Evolutionary conservation across 192 early-diverging fungal species (phyloP).

Genomic region (Coemansia aciculifera): DNA sequence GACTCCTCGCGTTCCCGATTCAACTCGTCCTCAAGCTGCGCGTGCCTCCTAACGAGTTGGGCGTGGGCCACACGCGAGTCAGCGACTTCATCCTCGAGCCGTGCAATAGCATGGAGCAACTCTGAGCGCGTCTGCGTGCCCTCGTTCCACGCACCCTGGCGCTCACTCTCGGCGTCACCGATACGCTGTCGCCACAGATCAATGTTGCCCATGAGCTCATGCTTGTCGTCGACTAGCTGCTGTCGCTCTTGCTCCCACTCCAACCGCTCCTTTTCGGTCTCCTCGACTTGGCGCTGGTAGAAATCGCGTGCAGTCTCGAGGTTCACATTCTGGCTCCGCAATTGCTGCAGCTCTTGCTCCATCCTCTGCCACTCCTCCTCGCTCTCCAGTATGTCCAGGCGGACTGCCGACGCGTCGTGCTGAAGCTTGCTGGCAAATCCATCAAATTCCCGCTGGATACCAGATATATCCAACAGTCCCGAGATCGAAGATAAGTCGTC

Average conservation of each 20-base stretch:
- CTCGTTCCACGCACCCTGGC: slow-evolving; percentile 43
- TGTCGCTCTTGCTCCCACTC: slow-evolving; percentile 51
- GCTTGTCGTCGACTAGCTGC: slow-evolving; percentile 31
- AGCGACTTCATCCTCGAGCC: slow-evolving; percentile 30
- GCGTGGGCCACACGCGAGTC: slow-evolving; percentile 8
- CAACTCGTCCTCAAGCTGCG: neutral
- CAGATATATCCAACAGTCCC: slow-evolving; percentile 23
- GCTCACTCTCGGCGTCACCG: slow-evolving; percentile 41
- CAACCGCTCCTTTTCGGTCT: slow-evolving; percentile 22
- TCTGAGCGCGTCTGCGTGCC: slow-evolving; percentile 36
- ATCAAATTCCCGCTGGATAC: slow-evolving; percentile 38
- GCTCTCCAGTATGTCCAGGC: slow-evolving; percentile 35
- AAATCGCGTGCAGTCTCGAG: slow-evolving; percentile 31
- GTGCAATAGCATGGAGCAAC: slow-evolving; percentile 32
- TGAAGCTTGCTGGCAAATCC: slow-evolving; percentile 38
- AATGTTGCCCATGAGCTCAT: slow-evolving; percentile 26
- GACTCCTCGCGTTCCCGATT: slow-evolving; percentile 3
- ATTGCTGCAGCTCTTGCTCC: slow-evolving; percentile 30
- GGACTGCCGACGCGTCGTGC: slow-evolving; percentile 37
- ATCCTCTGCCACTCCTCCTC: slow-evolving; percentile 37
- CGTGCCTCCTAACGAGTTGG: neutral
- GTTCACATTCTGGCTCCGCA: slow-evolving; percentile 19
- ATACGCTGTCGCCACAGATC: slow-evolving; percentile 45
- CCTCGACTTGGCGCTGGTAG: slow-evolving; percentile 20
- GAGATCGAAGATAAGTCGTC: slow-evolving; percentile 16